These are phyloP conservation scores for Talaromyces sp. DNA, from an alignment of 2,329 filamentous ascomycete genomes.

Conservation along the genomic window DNA sequence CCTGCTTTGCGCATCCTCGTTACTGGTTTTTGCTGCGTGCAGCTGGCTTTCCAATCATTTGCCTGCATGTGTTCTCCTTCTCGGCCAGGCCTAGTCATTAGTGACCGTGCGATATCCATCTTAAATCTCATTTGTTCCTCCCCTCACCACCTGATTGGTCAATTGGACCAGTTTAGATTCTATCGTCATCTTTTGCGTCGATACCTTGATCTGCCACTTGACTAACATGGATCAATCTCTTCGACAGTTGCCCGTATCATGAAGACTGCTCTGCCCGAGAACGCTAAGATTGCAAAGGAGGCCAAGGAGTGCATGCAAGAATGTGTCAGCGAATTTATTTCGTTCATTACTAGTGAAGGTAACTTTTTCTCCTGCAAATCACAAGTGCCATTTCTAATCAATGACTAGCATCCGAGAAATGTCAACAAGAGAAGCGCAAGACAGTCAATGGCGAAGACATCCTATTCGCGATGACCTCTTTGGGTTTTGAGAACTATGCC, in stretches of 20 bases:
- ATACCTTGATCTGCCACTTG: neutral
- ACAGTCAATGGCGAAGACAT: conserved; percentile 99
- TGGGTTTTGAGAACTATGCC: conserved; percentile 98
- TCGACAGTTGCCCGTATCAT: conserved; percentile 96
- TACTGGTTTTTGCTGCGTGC: conserved; percentile 22
- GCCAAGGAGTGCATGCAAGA: conserved; percentile 99
- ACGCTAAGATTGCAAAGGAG: conserved; percentile 98
- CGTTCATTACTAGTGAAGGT: conserved; percentile 99
- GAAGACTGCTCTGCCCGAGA: conserved; percentile 95
- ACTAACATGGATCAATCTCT: neutral
- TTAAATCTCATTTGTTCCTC: conserved; percentile 8
- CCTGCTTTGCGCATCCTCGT: neutral
- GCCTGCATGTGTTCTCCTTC: neutral
- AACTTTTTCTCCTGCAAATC: conserved; percentile 33
- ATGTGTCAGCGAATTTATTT: conserved; percentile 99
- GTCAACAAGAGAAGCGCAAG: conserved; percentile 98
- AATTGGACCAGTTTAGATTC: conserved; percentile 1
- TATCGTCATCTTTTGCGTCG: neutral
- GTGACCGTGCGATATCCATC: neutral
- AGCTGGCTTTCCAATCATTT: conserved; percentile 18
- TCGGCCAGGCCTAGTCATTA: neutral
- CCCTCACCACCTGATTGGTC: conserved; percentile 6
- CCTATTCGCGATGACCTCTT: conserved; percentile 96
- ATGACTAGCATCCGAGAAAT: conserved; percentile 85
- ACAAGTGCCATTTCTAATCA: neutral